Evolutionary conservation across 1,284 basidiomycete genomes (phyloP).

Genomic region (Malassezia obtusa): DNA sequence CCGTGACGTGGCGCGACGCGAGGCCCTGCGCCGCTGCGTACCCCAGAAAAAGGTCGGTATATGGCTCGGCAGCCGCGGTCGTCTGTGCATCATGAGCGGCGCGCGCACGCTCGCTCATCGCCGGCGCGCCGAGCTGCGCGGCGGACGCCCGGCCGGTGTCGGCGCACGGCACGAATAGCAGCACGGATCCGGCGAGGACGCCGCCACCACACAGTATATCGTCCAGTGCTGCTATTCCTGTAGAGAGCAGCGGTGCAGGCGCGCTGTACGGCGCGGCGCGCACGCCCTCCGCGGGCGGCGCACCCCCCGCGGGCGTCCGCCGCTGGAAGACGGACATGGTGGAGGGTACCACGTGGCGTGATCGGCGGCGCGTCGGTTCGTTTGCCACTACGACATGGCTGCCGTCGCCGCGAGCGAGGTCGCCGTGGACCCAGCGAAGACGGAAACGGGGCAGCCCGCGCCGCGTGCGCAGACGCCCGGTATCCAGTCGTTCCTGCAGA

Average conservation of each 20-base stretch:
- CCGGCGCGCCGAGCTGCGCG: conserved; percentile 51
- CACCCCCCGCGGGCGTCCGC: conserved; percentile 51
- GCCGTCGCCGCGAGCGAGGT: conserved; percentile 11
- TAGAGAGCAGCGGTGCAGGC: conserved; percentile 63
- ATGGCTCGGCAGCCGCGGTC: conserved; percentile 52
- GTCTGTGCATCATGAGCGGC: not conserved
- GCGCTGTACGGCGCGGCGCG: conserved; percentile 59
- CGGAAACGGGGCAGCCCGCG: not conserved
- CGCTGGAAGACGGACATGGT: conserved; percentile 68
- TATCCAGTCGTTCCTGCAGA: conserved; percentile 74
- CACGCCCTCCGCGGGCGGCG: conserved; percentile 54
- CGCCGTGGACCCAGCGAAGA: not conserved
- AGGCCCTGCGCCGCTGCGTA: conserved; percentile 83
- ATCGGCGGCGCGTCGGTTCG: conserved; percentile 11
- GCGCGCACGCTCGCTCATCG: conserved; percentile 36
- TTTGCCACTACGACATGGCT: conserved; percentile 5
- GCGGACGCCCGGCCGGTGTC: conserved; percentile 26
- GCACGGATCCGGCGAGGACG: conserved; percentile 68
- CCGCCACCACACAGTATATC: conserved; percentile 80
- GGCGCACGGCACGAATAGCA: conserved; percentile 55
- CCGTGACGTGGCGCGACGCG: conserved; percentile 59
- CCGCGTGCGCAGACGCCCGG: not conserved
- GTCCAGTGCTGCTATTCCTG: conserved; percentile 86
- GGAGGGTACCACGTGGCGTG: conserved; percentile 13
- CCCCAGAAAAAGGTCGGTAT: conserved; percentile 73